phyloP scores from a whole-genome alignment of 2,329 filamentous ascomycete species.

The Grosmannia huntii region DNA sequence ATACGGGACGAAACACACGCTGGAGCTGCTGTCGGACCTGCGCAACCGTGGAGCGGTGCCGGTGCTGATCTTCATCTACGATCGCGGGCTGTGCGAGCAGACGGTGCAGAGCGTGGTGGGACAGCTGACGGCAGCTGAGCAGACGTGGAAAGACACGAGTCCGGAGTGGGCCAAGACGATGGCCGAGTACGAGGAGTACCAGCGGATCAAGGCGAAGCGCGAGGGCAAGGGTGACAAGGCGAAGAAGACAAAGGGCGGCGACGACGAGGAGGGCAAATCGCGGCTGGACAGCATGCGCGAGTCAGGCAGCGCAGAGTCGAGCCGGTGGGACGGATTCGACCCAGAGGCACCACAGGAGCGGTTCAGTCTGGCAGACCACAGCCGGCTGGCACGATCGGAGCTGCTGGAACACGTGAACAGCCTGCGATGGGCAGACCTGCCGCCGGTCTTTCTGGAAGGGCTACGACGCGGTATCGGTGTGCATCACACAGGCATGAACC shows the following conservation, averaged over 20 bases:
- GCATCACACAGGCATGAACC: neutral
- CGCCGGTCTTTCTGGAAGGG: neutral
- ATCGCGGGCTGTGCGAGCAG: slow-evolving; percentile 50
- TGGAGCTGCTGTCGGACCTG: slow-evolving; percentile 44
- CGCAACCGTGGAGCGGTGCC: slow-evolving; percentile 52
- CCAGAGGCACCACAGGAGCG: slow-evolving; percentile 48
- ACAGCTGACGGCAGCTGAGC: slow-evolving; percentile 41
- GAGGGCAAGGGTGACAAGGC: slow-evolving; percentile 5
- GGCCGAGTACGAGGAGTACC: slow-evolving; percentile 34
- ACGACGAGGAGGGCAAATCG: slow-evolving; percentile 29
- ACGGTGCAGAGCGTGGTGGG: slow-evolving; percentile 38
- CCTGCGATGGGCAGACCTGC: neutral
- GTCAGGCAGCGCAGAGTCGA: slow-evolving; percentile 38
- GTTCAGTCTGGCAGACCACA: slow-evolving; percentile 54
- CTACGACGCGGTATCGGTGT: neutral
- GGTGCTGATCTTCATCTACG: slow-evolving; percentile 67
- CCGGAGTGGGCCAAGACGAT: slow-evolving; percentile 49
- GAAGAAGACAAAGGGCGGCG: slow-evolving; percentile 22
- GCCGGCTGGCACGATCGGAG: slow-evolving; percentile 11
- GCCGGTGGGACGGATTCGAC: slow-evolving; percentile 52
- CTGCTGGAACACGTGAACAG: neutral
- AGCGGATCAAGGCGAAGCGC: slow-evolving; percentile 27
- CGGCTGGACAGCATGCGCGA: slow-evolving; percentile 47
- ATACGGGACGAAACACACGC: slow-evolving; percentile 26
- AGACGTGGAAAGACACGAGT: slow-evolving; percentile 41